Conservation (phyloP, 2,329 filamentous ascomycete species). For the Cladophialophora psammophila region DNA sequence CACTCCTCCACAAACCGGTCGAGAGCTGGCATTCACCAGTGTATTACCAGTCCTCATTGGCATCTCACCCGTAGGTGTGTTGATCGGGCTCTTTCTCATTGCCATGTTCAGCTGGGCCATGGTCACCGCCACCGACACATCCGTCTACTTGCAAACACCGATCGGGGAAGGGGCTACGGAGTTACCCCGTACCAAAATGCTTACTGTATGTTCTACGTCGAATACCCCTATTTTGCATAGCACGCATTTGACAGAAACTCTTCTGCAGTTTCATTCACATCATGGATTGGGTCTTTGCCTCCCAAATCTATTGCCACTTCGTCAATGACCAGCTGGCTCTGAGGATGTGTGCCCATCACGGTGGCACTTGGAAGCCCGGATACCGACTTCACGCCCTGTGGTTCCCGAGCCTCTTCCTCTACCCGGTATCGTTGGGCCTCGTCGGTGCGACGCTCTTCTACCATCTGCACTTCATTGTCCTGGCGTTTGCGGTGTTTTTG, state of each 20-base stretch:
- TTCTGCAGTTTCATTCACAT: slow-evolving; percentile 11
- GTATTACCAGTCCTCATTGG: not conserved
- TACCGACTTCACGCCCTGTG: slow-evolving; percentile 48
- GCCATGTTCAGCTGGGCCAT: slow-evolving; percentile 15
- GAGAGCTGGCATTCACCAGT: not conserved
- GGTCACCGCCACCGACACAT: slow-evolving; percentile 20
- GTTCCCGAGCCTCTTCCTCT: slow-evolving; percentile 44
- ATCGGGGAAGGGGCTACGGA: slow-evolving; percentile 36
- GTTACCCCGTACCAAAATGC: slow-evolving; percentile 37
- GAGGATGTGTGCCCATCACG: slow-evolving; percentile 31
- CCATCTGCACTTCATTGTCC: slow-evolving; percentile 12
- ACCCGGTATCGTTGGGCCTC: slow-evolving; percentile 46
- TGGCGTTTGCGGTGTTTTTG: not conserved
- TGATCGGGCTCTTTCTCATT: slow-evolving; percentile 13
- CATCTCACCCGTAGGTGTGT: not conserved
- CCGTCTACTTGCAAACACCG: slow-evolving; percentile 33
- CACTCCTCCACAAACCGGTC: not conserved
- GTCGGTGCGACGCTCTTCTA: slow-evolving; percentile 34
- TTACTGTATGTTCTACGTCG: slow-evolving; percentile 20
- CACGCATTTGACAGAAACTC: not conserved
- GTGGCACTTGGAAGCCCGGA: slow-evolving; percentile 51
- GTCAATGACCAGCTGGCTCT: slow-evolving; percentile 39
- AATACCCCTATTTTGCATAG: not conserved
- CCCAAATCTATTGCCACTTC: slow-evolving; percentile 15
- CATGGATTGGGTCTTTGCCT: slow-evolving; percentile 12